A percentile compares a stretch with the other conserved stretches of the same genome.
Conservation (phyloP, 1,284 basidiomycete genomes). For the Sporisorium iseilematis-ciliati region DNA sequence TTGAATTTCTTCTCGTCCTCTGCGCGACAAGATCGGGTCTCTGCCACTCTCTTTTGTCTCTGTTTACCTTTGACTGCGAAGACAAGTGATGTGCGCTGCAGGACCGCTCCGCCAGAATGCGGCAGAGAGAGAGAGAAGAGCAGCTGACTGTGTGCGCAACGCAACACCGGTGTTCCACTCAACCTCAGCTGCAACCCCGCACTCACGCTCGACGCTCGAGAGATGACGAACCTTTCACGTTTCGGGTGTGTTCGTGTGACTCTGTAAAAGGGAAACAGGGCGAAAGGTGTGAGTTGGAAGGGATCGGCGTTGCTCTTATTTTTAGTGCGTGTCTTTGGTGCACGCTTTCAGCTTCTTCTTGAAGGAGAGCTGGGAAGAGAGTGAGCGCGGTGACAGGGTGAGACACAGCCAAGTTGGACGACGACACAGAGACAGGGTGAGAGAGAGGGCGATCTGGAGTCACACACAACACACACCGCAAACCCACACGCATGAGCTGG, state of each 20-base stretch:
- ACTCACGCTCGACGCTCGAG: conserved; percentile 3
- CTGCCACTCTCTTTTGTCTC: conserved; percentile 1
- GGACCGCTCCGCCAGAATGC: conserved; percentile 1
- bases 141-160: too few relatives aligned
- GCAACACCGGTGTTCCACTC: too few relatives aligned
- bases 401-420: not conserved
- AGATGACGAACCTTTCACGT: not conserved
- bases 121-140: too few relatives aligned
- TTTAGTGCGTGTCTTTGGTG: conserved; percentile 7
- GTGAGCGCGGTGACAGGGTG: not conserved
- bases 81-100: conserved; percentile 1
- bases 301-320: conserved; percentile 4
- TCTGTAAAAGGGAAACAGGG: not conserved
- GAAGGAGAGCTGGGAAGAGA: not conserved
- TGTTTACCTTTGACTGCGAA: too few relatives aligned
- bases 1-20: not conserved
- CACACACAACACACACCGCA: not conserved
- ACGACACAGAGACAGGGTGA: too few relatives aligned
- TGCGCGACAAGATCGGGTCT: conserved; percentile 8
- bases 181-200: too few relatives aligned
- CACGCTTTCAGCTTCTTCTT: conserved; percentile 18
- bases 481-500: conserved; percentile 7
- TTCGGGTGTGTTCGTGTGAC: not conserved
- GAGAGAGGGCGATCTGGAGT: not conserved
- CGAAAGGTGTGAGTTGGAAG: not conserved